phyloP scores from a whole-genome alignment of 768 basidiomycete species.

The Hirschioporus abietinus region DNA sequence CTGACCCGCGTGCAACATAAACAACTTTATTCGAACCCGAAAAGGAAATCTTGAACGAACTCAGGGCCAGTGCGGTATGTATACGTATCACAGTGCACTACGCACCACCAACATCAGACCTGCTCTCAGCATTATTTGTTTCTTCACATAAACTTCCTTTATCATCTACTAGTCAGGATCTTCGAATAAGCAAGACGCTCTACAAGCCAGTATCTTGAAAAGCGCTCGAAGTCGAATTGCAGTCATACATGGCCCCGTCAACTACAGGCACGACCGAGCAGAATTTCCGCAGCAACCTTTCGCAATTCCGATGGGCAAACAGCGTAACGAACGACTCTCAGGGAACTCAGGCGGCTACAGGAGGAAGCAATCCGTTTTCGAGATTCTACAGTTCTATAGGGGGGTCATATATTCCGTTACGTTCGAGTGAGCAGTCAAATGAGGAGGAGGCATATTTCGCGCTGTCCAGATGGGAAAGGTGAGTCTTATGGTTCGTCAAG shows the following conservation, averaged over 20 bases:
- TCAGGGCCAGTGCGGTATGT: no score
- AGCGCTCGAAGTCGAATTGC: background rate
- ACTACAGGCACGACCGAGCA: slow-evolving; percentile 41
- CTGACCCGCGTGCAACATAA: no score
- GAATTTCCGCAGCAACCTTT: slow-evolving; percentile 66
- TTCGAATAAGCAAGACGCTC: background rate
- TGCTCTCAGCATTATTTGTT: background rate
- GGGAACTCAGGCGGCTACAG: slow-evolving; percentile 24
- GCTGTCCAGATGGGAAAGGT: slow-evolving; percentile 91
- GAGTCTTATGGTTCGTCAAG: slow-evolving; percentile 14
- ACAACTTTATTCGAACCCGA: no score
- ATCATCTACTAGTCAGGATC: background rate
- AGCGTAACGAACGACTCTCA: slow-evolving; percentile 69
- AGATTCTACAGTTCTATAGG: slow-evolving; percentile 85
- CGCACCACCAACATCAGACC: no score
- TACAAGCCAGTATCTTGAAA: background rate
- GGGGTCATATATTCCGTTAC: slow-evolving; percentile 82
- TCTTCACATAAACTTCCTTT: background rate
- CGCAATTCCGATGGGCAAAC: slow-evolving; percentile 84
- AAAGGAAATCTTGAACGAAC: no score
- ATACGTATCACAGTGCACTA: no score
- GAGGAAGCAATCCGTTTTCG: slow-evolving; percentile 60
- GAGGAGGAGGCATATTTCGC: slow-evolving; percentile 97
- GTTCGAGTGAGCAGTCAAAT: slow-evolving; percentile 75
- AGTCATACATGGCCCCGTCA: slow-evolving; percentile 1